These are phyloP conservation scores for Maudiozyma bulderi DNA, from an alignment of 805 yeast species.

Conservation along the genomic window DNA sequence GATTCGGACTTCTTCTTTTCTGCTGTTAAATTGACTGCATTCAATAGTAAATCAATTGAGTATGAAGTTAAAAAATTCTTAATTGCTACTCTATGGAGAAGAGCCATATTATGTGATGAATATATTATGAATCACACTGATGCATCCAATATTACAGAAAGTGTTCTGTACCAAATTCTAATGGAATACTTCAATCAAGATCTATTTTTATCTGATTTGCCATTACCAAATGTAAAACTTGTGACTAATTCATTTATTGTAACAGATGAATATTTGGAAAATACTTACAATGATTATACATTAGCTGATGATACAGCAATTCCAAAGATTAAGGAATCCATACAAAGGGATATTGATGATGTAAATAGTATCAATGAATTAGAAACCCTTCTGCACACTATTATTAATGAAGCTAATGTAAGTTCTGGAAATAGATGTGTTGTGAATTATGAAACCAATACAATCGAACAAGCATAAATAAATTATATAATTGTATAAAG, in stretches of 20 bases:
- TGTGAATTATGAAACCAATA: slow-evolving; percentile 31
- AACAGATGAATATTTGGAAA: slow-evolving; percentile 10
- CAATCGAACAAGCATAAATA: slow-evolving; percentile 17
- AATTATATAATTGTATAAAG: background rate
- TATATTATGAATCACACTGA: slow-evolving; percentile 40
- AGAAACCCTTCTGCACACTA: slow-evolving; percentile 25
- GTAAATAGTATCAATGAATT: slow-evolving; percentile 12
- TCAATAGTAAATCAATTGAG: slow-evolving; percentile 20
- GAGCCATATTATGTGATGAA: slow-evolving; percentile 45
- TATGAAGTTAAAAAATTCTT: slow-evolving; percentile 27
- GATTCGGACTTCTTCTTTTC: slow-evolving; percentile 30
- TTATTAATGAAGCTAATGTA: slow-evolving; percentile 32
- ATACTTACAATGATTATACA: slow-evolving; percentile 8
- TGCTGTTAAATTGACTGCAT: slow-evolving; percentile 45
- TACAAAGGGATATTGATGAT: slow-evolving; percentile 12
- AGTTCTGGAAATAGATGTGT: slow-evolving; percentile 28
- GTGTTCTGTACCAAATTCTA: slow-evolving; percentile 40
- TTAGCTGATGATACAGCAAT: slow-evolving; percentile 1
- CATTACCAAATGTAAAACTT: slow-evolving; percentile 24
- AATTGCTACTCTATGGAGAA: slow-evolving; percentile 44
- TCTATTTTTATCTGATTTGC: slow-evolving; percentile 19
- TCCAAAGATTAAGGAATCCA: slow-evolving; percentile 5
- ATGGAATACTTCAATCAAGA: slow-evolving; percentile 28
- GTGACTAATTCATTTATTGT: slow-evolving; percentile 9
- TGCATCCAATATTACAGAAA: slow-evolving; percentile 35